phyloP scores from a whole-genome alignment of 2,329 filamentous ascomycete species.

The Sporothrix globosa region DNA sequence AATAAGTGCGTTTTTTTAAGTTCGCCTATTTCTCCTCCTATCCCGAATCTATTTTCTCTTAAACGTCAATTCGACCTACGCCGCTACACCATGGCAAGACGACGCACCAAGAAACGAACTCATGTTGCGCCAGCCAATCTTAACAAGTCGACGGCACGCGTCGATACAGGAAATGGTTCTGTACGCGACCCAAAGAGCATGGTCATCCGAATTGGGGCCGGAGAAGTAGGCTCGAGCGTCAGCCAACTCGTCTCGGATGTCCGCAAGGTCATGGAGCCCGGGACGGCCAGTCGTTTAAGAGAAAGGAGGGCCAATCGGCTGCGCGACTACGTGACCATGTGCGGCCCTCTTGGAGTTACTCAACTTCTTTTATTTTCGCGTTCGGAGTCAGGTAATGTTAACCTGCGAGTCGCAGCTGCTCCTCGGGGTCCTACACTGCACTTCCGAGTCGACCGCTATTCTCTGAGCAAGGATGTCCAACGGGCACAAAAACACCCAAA shows the following conservation, averaged over 20 bases:
- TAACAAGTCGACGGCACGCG: constrained; percentile 52
- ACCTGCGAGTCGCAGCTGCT: constrained; percentile 82
- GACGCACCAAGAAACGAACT: constrained; percentile 85
- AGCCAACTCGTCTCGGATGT: constrained; percentile 92
- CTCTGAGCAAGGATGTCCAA: constrained; percentile 86
- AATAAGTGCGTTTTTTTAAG: not conserved
- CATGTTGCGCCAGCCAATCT: constrained; percentile 70
- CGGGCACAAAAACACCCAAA: constrained; percentile 81
- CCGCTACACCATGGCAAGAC: constrained; percentile 67
- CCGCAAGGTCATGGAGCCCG: constrained; percentile 91
- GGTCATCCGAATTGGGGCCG: constrained; percentile 95
- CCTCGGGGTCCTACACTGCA: constrained; percentile 90
- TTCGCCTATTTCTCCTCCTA: too few relatives aligned
- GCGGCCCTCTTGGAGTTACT: constrained; percentile 87
- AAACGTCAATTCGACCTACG: not conserved
- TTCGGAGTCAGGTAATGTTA: constrained; percentile 87
- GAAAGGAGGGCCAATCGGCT: constrained; percentile 87
- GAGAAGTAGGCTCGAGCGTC: constrained; percentile 88
- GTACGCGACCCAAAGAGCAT: constrained; percentile 85
- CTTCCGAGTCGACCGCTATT: constrained; percentile 94
- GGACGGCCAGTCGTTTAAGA: constrained; percentile 85
- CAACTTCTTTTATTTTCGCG: constrained; percentile 93
- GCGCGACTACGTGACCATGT: constrained; percentile 93
- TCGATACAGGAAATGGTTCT: constrained; percentile 63
- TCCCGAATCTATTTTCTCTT: not conserved